Base-by-base conservation (phyloP, 768 basidiomycete genomes). In the Naematelia encephala region DNA sequence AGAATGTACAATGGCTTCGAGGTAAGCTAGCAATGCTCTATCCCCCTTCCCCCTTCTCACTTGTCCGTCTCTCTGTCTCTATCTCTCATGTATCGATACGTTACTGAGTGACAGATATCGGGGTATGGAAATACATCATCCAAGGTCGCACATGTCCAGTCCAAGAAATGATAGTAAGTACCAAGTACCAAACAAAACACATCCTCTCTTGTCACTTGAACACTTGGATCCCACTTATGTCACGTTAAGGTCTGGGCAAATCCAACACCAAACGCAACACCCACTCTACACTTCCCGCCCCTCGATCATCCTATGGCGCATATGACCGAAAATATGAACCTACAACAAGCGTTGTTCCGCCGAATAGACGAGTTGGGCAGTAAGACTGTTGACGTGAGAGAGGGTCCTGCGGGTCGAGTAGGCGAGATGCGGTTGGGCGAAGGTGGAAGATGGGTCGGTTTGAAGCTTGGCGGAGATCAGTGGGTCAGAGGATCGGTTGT, bases 321-420 rank as follows among this genome's bases (percentile, higher is more conserved):
- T 22, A 79, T 98, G 69, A 91, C 87, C 0, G 96, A 99, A 77
- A 97, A 93, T 69, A 80, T 91, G 46, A 98, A 98, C 71, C 81
- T 99, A 1, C 96, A 98, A 77, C 84, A 87, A 1, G 91, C 84
- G 1, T 83, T 93, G 29, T 81, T 98, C 13, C 81, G 81, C 1
- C 83, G 84, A 67, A 81, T 96, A 10, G 79, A 80, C 22, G 59
- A 70, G 60, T 57, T 64, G 10, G 69, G 74, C 3, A 13, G 29
- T 28, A 80, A 82, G 0, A 74, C 80, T 13, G 80, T 94, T 1
- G 79, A 85, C 48, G 66, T 97, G 4, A 66, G 87, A 4, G 89
- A 94, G 66, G 84, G 83, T 48, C 82, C 84, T 25, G 19, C 25
- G 34, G 21, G 29, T n/a, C 87, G 84, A 70, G 96, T 98, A 2